Conservation (phyloP, 495 filamentous ascomycete genomes). For the Daldinia childiae region DNA sequence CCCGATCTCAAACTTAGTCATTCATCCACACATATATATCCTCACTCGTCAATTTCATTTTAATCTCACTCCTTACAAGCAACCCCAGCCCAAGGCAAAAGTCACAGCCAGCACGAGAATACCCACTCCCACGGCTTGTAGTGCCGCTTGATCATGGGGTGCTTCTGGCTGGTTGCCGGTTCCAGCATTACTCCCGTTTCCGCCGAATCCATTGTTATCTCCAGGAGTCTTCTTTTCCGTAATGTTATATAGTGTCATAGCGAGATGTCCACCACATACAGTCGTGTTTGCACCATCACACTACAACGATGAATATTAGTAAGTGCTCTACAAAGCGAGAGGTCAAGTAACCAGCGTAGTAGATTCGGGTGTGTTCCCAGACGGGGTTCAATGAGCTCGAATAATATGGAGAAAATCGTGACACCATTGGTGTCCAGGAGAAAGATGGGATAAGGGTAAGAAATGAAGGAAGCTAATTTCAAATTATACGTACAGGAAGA, state of each 20-base stretch:
- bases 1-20: not conserved
- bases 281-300: slow-evolving; percentile 57
- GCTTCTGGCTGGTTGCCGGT: not conserved
- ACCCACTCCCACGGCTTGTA: slow-evolving; percentile 24
- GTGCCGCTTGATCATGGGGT: slow-evolving; percentile 15
- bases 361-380: not conserved
- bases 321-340: not conserved
- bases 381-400: not conserved
- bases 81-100: slow-evolving; percentile 16
- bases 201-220: not conserved
- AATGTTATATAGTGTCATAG: slow-evolving; percentile 30
- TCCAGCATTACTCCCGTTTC: not conserved
- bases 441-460: not conserved
- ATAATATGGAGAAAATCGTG: not conserved
- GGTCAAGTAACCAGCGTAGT: not conserved
- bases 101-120: slow-evolving; percentile 21
- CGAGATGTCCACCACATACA: slow-evolving; percentile 57
- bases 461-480: not conserved
- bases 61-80: not conserved
- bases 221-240: not conserved
- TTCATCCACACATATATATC: not conserved
- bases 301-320: not conserved
- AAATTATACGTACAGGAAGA: slow-evolving; percentile 30
- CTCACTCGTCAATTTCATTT: not conserved
- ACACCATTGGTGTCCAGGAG: not conserved